Percentiles rank a stretch among this genome's conserved stretches.
These are phyloP conservation scores for Didymella arachidicola DNA, from an alignment of 2,329 filamentous ascomycete species.

Conservation along the genomic window DNA sequence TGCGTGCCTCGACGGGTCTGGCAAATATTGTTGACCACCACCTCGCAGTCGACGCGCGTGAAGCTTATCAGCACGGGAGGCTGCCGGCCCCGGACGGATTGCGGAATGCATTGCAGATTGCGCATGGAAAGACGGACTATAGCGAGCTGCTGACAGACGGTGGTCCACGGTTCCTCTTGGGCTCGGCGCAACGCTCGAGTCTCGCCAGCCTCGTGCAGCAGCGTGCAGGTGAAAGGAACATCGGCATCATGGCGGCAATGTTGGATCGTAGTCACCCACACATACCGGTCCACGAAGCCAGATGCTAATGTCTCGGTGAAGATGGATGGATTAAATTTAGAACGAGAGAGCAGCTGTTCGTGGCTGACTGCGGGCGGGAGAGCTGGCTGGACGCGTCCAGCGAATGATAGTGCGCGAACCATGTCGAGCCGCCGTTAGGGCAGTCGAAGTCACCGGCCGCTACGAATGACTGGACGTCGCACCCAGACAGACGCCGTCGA, in stretches of 20 bases:
- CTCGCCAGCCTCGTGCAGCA: constrained; percentile 12
- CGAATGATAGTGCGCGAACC: constrained; percentile 19
- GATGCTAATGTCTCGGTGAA: constrained; percentile 17
- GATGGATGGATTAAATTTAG: constrained; percentile 31
- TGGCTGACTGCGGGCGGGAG: constrained; percentile 29
- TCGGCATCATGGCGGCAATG: constrained; percentile 12
- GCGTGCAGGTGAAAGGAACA: neutral
- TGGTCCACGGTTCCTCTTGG: constrained; percentile 6
- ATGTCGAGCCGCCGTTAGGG: constrained; percentile 32
- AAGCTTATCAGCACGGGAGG: constrained; percentile 25
- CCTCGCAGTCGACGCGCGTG: constrained; percentile 8
- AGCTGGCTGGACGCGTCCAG: constrained; percentile 17
- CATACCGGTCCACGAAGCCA: neutral
- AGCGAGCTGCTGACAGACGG: constrained; percentile 23
- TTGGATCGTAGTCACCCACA: constrained; percentile 7
- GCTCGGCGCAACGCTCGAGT: constrained; percentile 21
- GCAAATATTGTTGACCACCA: constrained; percentile 1
- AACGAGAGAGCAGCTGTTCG: constrained; percentile 28
- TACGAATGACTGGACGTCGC: constrained; percentile 34
- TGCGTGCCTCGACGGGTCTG: constrained; percentile 11
- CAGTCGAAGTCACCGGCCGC: constrained; percentile 19
- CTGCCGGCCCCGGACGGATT: constrained; percentile 22
- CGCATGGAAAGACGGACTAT: constrained; percentile 27
- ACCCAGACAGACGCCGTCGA: constrained; percentile 36
- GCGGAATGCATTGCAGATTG: constrained; percentile 33